A percentile compares a stretch with the other conserved stretches of the same genome.
Evolutionary conservation across 2,329 filamentous ascomycete genomes (phyloP).

Genomic region (Endoconidiophora laricicola): DNA sequence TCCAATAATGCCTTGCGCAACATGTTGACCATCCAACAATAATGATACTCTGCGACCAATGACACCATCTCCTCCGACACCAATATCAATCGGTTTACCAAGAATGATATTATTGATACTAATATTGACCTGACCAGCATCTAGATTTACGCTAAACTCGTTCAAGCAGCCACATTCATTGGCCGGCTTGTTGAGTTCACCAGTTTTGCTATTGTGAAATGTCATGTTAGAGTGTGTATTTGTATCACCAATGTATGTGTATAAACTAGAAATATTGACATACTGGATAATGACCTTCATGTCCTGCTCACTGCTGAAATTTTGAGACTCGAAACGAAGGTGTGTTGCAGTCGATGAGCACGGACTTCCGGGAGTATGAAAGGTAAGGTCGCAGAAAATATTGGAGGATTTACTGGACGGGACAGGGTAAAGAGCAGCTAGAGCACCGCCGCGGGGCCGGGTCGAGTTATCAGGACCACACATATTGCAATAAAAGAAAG

Average conservation of each 20-base stretch:
- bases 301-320: slow-evolving; percentile 13
- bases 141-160: slow-evolving; percentile 1
- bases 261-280: slow-evolving; percentile 13
- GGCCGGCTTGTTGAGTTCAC: slow-evolving; percentile 19
- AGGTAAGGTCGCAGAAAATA: slow-evolving; percentile 25
- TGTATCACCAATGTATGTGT: neutral
- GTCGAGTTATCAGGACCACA: slow-evolving; percentile 28
- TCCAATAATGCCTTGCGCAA: slow-evolving; percentile 34
- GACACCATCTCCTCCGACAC: slow-evolving; percentile 29
- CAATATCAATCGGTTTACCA: slow-evolving; percentile 24
- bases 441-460: slow-evolving; percentile 28
- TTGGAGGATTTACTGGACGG: neutral
- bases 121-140: neutral
- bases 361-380: slow-evolving; percentile 26
- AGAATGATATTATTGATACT: slow-evolving; percentile 16
- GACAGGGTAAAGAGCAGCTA: slow-evolving; percentile 26
- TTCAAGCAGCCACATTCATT: slow-evolving; percentile 25
- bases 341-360: slow-evolving; percentile 25
- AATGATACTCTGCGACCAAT: slow-evolving; percentile 32
- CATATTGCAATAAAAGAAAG: slow-evolving; percentile 19
- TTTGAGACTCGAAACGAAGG: slow-evolving; percentile 23
- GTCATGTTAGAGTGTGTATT: neutral
- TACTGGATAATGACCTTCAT: slow-evolving; percentile 30
- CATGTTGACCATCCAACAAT: slow-evolving; percentile 16
- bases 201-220: slow-evolving; percentile 3